Base-by-base conservation (phyloP, 768 basidiomycete species). In the Chalciporus sphaerocephalus region DNA sequence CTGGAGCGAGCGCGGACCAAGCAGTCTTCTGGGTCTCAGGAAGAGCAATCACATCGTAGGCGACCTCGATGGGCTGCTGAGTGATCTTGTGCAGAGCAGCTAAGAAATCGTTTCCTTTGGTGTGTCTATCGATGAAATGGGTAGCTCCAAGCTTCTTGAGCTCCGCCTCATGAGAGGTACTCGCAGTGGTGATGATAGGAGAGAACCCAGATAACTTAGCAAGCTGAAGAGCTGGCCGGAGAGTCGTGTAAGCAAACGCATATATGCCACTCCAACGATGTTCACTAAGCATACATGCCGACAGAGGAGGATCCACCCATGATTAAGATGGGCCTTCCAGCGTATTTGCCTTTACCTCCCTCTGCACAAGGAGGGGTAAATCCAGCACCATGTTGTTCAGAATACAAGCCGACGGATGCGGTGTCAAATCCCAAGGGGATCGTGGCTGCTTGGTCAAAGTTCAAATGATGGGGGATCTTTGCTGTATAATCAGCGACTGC, bases 251-350 rank as follows among this genome's bases (percentile, higher is more conserved):
- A 60, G 46, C 7, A 16, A 25, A 9, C 30, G 44, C 9, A 17
- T 32, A 11, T 28, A 50, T 30, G 17, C 2, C 6, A 9, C 15
- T 20, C 5, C 9, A 3, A 15, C 5, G n/a, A 2, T 18, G 21
- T 44, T 37, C n/a, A 55, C 65, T 48, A 49, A 73, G 76, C 66
- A 37, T 62, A 72, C 61, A 69, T 70, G n/a, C 76, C 77, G 0
- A 77, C 74, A 16, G 72, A 73, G 10, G 68, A 67, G 5, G 74
- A 58, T 5, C 77, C 77, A n/a, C 76, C 78, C 23, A 75, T 52
- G 44, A 79, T 65, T 38, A 80, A 50, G 15, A 78, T 68, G 1
- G 76, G 69, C 8, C 64, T 65, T 1, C 60, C 71, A 1, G 60
- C 46, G 46, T 75, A 76, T 35, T 66, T 71, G 1, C 61, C 70